These are phyloP conservation scores for Trematosphaeria pertusa DNA, from an alignment of 2,329 filamentous ascomycete species.

Conservation along the genomic window DNA sequence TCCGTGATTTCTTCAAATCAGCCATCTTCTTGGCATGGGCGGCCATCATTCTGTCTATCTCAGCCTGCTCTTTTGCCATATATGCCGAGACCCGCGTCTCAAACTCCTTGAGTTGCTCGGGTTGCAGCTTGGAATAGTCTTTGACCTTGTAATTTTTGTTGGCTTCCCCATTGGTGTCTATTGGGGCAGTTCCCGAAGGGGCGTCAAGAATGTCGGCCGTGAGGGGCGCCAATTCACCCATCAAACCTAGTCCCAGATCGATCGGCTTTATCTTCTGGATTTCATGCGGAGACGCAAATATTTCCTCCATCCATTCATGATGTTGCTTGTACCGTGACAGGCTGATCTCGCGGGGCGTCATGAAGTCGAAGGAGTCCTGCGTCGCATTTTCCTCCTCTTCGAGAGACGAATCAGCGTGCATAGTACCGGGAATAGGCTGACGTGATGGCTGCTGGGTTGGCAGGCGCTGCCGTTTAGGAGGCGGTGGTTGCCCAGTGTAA, in stretches of 20 bases:
- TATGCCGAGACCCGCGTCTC: slow-evolving; percentile 77
- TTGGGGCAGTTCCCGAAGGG: slow-evolving; percentile 42
- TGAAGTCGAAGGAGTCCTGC: slow-evolving; percentile 84
- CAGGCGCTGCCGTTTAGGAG: slow-evolving; percentile 54
- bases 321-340: slow-evolving; percentile 88
- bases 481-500: slow-evolving; percentile 50
- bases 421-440: slow-evolving; percentile 42
- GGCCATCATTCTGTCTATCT: slow-evolving; percentile 84
- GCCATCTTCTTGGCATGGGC: slow-evolving; percentile 79
- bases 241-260: slow-evolving; percentile 81
- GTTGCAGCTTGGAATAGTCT: slow-evolving; percentile 71
- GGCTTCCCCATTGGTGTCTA: slow-evolving; percentile 18
- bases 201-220: slow-evolving; percentile 86
- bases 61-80: slow-evolving; percentile 74
- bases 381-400: slow-evolving; percentile 92
- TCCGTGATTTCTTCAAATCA: slow-evolving; percentile 73
- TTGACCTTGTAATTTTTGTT: slow-evolving; percentile 49
- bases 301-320: slow-evolving; percentile 99
- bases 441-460: slow-evolving; percentile 52
- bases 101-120: slow-evolving; percentile 83
- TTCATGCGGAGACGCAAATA: slow-evolving; percentile 87
- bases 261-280: slow-evolving; percentile 85
- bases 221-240: slow-evolving; percentile 78
- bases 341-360: slow-evolving; percentile 90
- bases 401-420: slow-evolving; percentile 56